Base-by-base conservation (phyloP, 2,329 filamentous ascomycete genomes). In the Lanzia echinophila region DNA sequence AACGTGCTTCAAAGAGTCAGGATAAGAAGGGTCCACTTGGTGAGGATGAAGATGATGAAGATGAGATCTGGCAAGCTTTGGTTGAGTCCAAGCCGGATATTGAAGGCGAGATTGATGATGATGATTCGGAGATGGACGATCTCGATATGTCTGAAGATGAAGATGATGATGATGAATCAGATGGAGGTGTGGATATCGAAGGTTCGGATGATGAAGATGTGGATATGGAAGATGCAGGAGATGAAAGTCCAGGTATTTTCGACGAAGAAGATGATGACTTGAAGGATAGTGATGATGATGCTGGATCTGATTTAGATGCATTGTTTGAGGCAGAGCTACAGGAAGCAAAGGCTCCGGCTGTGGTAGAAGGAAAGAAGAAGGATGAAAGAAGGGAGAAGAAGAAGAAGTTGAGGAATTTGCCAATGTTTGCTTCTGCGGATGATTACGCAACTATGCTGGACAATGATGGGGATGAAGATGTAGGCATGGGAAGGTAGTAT, bases 31-130 rank as follows among this genome's bases (percentile, higher is more conserved):
- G 38, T 69, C 69, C 47, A 71, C 71, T 62, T n/a, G 69, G 67
- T 12, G 70, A 68, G n/a, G 69, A 69, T 34, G 78, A 76, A 22
- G 83, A 84, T 53, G 48, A 52, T 41, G 87, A 91, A 67, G 86
- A 89, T 39, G 88, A 95, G 71, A 90, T 96, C 62, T 96, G 90
- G 91, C 84, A 95, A 71, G 91, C 91, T 1, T 81, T 96, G 58
- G 88, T 95, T 39, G 81, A 88, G 50, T 88, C 87, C 15, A 79
- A 84, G 53, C 89, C 90, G 11, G 90, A 94, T 50, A 73, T 90
- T 33, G 87, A 88, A 62, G 87, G 79, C 33, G 74, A 71, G 10
- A 79, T 79, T 43, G 82, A 83, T 42, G 81, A 78, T 28, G 77
- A 65, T 28, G 70, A 70, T 58, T 59, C 68, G 47, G 73, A 76